These are phyloP conservation scores for Cicer chorassanicum DNA, from an alignment of 306 rosid species.

Conservation along the genomic window DNA sequence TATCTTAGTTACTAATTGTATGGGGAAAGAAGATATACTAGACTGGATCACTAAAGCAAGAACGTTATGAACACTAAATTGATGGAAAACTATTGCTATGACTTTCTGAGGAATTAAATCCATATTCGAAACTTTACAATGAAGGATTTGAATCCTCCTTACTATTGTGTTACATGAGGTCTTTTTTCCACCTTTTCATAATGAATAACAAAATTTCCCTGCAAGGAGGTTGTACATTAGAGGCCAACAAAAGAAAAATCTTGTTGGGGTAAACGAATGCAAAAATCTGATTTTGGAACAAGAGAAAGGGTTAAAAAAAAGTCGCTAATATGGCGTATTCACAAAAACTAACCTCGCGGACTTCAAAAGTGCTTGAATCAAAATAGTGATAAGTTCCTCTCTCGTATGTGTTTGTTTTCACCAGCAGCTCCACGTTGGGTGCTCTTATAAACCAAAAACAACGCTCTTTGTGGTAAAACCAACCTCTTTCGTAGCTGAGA, in stretches of 20 bases:
- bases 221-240: constrained; percentile 50
- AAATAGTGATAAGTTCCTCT: constrained; percentile 90
- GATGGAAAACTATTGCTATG: constrained; percentile 43
- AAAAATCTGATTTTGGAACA: background rate
- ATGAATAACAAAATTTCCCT: constrained; percentile 84
- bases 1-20: constrained; percentile 20
- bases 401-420: constrained; percentile 75
- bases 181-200: constrained; percentile 87
- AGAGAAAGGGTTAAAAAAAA: background rate
- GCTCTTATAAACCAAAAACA: constrained; percentile 74
- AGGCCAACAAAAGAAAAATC: constrained; percentile 1
- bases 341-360: constrained; percentile 75
- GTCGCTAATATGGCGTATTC: background rate
- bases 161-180: constrained; percentile 75
- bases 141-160: constrained; percentile 40
- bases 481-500: constrained; percentile 74
- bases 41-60: constrained; percentile 35
- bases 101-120: constrained; percentile 48
- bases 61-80: constrained; percentile 41
- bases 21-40: background rate
- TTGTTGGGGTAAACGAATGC: background rate
- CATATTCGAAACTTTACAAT: constrained; percentile 58
- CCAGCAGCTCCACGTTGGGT: constrained; percentile 82
- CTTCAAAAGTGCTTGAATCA: constrained; percentile 83
- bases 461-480: constrained; percentile 93